phyloP scores from a whole-genome alignment of 2,329 filamentous ascomycete species.

The Thielaviopsis punctulata region DNA sequence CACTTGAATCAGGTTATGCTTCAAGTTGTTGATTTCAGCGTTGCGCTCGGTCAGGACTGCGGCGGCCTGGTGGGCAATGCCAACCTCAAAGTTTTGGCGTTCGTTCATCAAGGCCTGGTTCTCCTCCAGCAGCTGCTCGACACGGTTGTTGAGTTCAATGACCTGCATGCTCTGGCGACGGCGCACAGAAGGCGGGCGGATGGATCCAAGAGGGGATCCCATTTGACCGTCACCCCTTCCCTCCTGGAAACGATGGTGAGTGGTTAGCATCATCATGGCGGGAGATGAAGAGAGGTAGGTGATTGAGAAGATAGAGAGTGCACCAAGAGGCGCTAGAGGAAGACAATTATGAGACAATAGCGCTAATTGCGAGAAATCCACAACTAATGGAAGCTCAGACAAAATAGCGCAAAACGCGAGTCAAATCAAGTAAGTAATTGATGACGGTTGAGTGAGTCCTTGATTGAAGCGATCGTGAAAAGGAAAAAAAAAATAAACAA shows the following conservation, averaged over 20 bases:
- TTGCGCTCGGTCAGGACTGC: constrained; percentile 65
- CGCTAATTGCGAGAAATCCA: not conserved
- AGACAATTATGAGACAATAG: too few relatives aligned
- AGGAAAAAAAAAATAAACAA: constrained; percentile 1
- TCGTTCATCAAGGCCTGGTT: constrained; percentile 66
- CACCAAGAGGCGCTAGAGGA: too few relatives aligned
- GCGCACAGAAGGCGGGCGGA: constrained; percentile 85
- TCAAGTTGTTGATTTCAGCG: constrained; percentile 68
- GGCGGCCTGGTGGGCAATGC: constrained; percentile 46
- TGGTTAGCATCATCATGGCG: constrained; percentile 11
- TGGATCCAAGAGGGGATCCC: constrained; percentile 79
- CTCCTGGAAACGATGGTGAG: constrained; percentile 41
- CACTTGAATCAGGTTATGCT: constrained; percentile 60
- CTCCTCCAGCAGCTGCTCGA: constrained; percentile 73
- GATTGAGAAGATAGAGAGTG: not conserved
- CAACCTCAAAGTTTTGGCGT: constrained; percentile 50
- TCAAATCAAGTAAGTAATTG: not conserved
- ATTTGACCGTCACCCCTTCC: constrained; percentile 79
- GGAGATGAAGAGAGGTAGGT: not conserved
- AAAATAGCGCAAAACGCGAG: not conserved
- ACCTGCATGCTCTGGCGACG: constrained; percentile 96
- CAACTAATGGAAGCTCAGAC: not conserved
- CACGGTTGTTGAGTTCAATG: constrained; percentile 70
- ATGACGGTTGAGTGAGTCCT: not conserved
- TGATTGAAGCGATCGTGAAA: not conserved